Evolutionary conservation across 345 rosid genomes (phyloP), one percentile per base, ranked within the genome.

Genomic region (Rhodamnia argentea): DNA sequence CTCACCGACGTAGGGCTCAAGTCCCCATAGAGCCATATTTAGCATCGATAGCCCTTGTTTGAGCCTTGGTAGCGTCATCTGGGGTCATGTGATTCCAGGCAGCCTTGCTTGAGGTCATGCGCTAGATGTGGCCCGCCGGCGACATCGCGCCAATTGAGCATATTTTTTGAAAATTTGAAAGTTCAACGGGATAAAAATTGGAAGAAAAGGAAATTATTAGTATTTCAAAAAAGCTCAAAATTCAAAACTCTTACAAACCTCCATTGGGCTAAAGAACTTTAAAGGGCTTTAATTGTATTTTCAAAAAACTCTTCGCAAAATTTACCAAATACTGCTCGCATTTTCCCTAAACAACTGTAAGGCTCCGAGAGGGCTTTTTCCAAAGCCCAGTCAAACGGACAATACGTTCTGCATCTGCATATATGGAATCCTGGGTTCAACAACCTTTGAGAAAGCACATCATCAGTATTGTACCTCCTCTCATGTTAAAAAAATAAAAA

Each of bases 31-130:
- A 58, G 29, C 15, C 23, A 58, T 12, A 58, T 58, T n/a, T 26
- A 58, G 3, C n/a, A 26, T 58, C 29, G 3, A 58, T 14, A 12
- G n/a, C 29, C 5, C 64, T 58, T 2, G 0, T n/a, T 26, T 58
- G 15, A 58, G 64, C 40, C 40, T 37, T 3, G 40, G 40, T 3
- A 37, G 40, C 3, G 40, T 37, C 40, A 37, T 37, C 40, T 37
- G 3, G 40, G 40, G 40, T 37, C 40, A 3, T 3, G 40, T 37
- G 40, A 37, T 3, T 37, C 40, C 40, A 3, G 40, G 64, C 7
- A 1, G 0, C 74, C 74, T 60, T 0, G 0, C 37, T 0, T 27
- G 0, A 60, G 1, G 37, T 13, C 20, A 0, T 13, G 37, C 13
- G 10, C 20, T 16, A 60, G 27, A 27, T 27, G 13, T 27, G 37